Evolutionary conservation across 2,329 filamentous ascomycete species (phyloP).

Genomic region (Exophiala alcalophila): DNA sequence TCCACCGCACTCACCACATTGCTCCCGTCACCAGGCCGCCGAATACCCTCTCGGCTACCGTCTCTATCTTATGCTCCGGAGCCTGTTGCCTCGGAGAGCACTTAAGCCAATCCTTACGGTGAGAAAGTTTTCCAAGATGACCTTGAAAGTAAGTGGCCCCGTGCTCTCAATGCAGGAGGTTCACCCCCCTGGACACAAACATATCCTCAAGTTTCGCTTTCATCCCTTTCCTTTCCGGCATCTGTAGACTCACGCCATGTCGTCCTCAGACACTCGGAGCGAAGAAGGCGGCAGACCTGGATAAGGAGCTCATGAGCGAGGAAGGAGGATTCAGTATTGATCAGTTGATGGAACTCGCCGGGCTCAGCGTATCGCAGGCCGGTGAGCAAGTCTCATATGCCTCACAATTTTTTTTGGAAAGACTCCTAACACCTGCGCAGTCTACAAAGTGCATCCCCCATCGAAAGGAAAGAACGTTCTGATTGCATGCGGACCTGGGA

Average conservation of each 20-base stretch:
- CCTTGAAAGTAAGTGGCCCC: conserved; percentile 38
- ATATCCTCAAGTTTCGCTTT: background rate
- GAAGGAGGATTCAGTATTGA: conserved; percentile 85
- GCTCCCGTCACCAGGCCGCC: no score
- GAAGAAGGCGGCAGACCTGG: conserved; percentile 82
- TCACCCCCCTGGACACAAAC: background rate
- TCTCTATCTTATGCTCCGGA: conserved; percentile 13
- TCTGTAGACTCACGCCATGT: background rate
- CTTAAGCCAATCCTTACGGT: conserved; percentile 15
- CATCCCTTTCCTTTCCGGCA: background rate
- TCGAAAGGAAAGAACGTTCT: conserved; percentile 69
- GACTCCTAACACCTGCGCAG: no score
- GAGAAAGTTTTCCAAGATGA: conserved; percentile 36
- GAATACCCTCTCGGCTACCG: conserved; percentile 1
- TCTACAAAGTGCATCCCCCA: conserved; percentile 79
- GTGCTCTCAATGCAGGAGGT: no score
- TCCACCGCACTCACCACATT: no score
- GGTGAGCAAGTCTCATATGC: conserved; percentile 54
- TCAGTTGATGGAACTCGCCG: conserved; percentile 95
- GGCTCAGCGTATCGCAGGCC: conserved; percentile 86
- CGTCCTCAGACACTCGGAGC: conserved; percentile 79
- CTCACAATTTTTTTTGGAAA: background rate
- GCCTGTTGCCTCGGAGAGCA: conserved; percentile 8
- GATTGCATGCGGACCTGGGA: conserved; percentile 83
- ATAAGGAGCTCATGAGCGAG: conserved; percentile 88